Evolutionary conservation across 164 flowering plant species (phyloP), one percentile per base, ranked within the genome.

Genomic region (Stephania cephalantha): DNA sequence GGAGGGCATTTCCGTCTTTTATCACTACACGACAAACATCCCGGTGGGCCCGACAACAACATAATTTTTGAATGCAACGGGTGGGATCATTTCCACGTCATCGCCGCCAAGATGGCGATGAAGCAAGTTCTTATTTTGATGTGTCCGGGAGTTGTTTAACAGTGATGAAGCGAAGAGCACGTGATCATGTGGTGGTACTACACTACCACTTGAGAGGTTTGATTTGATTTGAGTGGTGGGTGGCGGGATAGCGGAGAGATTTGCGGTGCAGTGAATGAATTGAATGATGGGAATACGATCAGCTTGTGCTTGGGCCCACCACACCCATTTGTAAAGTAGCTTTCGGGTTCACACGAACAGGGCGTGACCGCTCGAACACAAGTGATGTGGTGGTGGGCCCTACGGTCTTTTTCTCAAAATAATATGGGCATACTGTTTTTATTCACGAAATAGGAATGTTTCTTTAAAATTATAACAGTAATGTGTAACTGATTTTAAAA

Each of bases 261-360:
- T 74, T 67, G 70, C 79, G 79, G 75, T 29, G 74, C 69, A 31
- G 22, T 35, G 42, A 69, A 46, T 73, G 63, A 58, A 48, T n/a
- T 35, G 25, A 69, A 46, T 73, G 48, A 58, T 78, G 69, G n/a
- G 31, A 48, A 15, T 29, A 46, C 29, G 42, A 44, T 46, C 78
- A 79, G 81, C 75, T 53, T 72, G 74, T 35, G 42, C 42, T 35
- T 22, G 46, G 74, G 68, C 68, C 78, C 73, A 31, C 48, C 18
- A 18, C 72, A 18, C 53, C 11, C 53, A 5, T 44, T 18, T 15
- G 76, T 9, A 73, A 63, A 45, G 71, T 44, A 44, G 44, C 63
- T 53, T 53, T 64, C 65, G 44, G 6, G 25, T 48, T 63, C 78
- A 64, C 74, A 76, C 78, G 63, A 71, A 31, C 44, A 64, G 9